Conservation (phyloP, 2,329 filamentous ascomycete species). For the Ophiostoma perfectum region DNA sequence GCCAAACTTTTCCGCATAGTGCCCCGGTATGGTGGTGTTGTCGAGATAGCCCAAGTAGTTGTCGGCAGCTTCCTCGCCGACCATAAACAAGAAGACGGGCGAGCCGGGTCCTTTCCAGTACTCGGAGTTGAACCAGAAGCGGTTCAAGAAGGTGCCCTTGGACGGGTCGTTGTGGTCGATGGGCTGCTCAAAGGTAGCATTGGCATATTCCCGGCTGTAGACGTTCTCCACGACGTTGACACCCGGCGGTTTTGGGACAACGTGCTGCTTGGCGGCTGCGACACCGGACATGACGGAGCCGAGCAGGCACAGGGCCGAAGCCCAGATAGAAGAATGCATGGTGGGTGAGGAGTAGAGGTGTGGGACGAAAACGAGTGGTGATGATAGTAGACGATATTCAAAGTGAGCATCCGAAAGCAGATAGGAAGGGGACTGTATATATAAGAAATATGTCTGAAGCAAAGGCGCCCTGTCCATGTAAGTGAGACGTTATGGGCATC, state of each 20-base stretch:
- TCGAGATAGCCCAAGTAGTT: constrained; percentile 30
- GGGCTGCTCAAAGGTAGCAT: constrained; percentile 37
- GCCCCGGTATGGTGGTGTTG: constrained; percentile 34
- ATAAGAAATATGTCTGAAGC: no score
- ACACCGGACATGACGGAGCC: not conserved
- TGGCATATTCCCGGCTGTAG: not conserved
- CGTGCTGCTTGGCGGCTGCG: not conserved
- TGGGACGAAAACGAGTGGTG: no score
- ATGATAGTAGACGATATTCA: no score
- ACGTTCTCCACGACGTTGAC: not conserved
- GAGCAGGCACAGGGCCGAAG: constrained; percentile 19
- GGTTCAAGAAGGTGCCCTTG: constrained; percentile 39
- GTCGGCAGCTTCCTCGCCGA: constrained; percentile 32
- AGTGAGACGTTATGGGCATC: no score
- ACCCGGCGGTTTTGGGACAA: not conserved
- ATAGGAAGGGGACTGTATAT: no score
- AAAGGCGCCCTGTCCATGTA: no score
- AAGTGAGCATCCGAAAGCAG: no score
- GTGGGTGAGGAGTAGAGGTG: not conserved
- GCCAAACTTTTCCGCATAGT: constrained; percentile 36
- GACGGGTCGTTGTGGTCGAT: constrained; percentile 38
- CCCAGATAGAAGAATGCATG: constrained; percentile 20
- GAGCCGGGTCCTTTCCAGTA: constrained; percentile 38
- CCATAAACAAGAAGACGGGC: constrained; percentile 39
- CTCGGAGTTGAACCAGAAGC: constrained; percentile 38